phyloP scores from a whole-genome alignment of 2,329 filamentous ascomycete genomes.

The Dactylellina cionopaga region DNA sequence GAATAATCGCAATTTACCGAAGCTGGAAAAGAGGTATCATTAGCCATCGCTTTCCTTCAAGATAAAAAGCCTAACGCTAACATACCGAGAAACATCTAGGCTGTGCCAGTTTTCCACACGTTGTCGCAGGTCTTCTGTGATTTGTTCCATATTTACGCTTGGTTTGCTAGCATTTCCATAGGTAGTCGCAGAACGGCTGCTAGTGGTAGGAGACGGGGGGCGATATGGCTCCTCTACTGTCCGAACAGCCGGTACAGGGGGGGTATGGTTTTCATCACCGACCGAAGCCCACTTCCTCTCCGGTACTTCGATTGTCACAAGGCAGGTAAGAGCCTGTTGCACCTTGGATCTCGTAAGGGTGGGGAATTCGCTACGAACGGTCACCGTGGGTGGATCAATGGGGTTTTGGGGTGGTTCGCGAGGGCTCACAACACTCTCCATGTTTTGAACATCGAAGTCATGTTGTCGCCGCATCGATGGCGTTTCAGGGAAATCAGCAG shows the following conservation, averaged over 20 bases:
- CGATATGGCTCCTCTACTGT: conserved; percentile 68
- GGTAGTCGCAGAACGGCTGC: conserved; percentile 55
- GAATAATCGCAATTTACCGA: conserved; percentile 89
- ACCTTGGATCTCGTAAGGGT: conserved; percentile 90
- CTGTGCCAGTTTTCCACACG: conserved; percentile 99
- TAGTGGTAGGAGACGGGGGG: conserved; percentile 70
- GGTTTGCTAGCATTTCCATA: conserved; percentile 43
- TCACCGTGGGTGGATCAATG: conserved; percentile 90
- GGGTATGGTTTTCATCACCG: conserved; percentile 74
- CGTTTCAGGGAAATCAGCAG: conserved; percentile 70
- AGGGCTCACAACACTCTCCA: conserved; percentile 85
- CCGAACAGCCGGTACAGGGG: conserved; percentile 63
- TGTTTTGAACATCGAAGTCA: conserved; percentile 94
- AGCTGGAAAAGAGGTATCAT: conserved; percentile 65
- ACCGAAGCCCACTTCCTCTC: conserved; percentile 88
- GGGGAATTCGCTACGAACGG: conserved; percentile 94
- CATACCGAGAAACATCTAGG: conserved; percentile 82
- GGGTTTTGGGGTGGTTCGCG: conserved; percentile 76
- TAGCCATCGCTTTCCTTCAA: conserved; percentile 56
- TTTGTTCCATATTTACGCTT: conserved; percentile 72
- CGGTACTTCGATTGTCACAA: conserved; percentile 92
- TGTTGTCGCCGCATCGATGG: conserved; percentile 69
- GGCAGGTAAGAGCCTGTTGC: conserved; percentile 92
- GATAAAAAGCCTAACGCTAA: conserved; percentile 4
- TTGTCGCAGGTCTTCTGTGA: conserved; percentile 82